Base-by-base conservation (phyloP, 2,329 filamentous ascomycete genomes). In the Dactylonectria estremocensis region DNA sequence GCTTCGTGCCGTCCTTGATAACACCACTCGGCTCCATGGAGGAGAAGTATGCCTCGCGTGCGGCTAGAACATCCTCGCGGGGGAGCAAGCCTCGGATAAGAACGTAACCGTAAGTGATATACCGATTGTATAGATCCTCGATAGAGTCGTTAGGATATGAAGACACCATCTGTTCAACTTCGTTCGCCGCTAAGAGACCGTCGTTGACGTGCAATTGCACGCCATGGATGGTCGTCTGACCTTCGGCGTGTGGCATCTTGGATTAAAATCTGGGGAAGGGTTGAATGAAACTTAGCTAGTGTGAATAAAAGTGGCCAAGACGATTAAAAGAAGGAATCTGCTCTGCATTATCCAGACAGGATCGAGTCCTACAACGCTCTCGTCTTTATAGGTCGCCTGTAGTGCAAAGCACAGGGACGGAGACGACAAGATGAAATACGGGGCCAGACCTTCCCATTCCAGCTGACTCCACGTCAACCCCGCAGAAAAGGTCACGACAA, bases 51-150 rank as follows among this genome's bases (percentile, higher is more conserved):
- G 82, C 77, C 62, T 84, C 78, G 2, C 88, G 84, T 9, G 85
- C 84, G 40, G 81, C 79, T 9, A 89, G 80, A 1, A 90, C 87
- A 60, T 89, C 86, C 2, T 80, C 76, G 3, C 84, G 83, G 0
- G 88, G 88, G 2, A 90, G 77, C 0, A 90, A 75, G 1, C 83
- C 83, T 69, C 89, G 90, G 2, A 90, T 61, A 61, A 87, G 87
- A 31, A 90, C 75, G 69, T 90, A 89, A 22, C 87, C 87, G 52
- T 90, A 83, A 5, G 22, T 48, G 6, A 35, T 22, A 60, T 74
- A 76, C 1, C 70, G 82, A 5, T 75, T 72, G n/a, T 81, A 81
- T 1, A 89, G 79, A 48, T 87, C 84, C 43, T 85, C 80, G 9
- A 88, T 65, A 0, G 87, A 84, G 11, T 83, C 78, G 33, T 78